A percentile compares a stretch with the other conserved stretches of the same genome.
Evolutionary conservation across 2,329 filamentous ascomycete genomes (phyloP).

Genomic region (Westerdykella aurantiaca): DNA sequence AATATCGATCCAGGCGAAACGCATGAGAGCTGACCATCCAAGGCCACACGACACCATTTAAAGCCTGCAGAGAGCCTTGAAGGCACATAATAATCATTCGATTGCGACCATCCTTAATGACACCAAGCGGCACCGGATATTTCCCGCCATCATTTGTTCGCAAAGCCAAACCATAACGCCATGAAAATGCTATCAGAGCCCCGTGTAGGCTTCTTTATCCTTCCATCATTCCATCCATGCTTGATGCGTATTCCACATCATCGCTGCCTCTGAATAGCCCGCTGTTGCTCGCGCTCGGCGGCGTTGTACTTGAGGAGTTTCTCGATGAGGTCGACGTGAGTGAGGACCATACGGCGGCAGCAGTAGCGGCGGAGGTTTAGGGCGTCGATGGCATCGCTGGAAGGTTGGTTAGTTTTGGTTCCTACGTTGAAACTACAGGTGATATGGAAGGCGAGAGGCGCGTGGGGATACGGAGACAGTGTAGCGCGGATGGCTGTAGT

Average conservation of each 20-base stretch:
- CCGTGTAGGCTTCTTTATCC: too few species aligned
- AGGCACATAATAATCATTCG: too few species aligned
- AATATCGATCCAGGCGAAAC: too few species aligned
- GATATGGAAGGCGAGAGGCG: not conserved
- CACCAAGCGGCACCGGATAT: too few species aligned
- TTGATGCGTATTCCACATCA: not conserved
- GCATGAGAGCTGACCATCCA: too few species aligned
- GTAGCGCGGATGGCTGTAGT: not conserved
- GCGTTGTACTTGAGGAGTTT: slow-evolving; percentile 65
- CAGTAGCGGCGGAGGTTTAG: slow-evolving; percentile 94
- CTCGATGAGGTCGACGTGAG: slow-evolving; percentile 97
- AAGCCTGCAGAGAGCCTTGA: too few species aligned
- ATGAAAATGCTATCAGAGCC: not conserved
- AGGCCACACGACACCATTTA: too few species aligned
- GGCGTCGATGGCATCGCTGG: slow-evolving; percentile 90
- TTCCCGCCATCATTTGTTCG: too few species aligned
- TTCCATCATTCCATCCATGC: not conserved
- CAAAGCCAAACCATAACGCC: not conserved
- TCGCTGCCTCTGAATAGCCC: slow-evolving; percentile 15
- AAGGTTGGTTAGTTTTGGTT: not conserved
- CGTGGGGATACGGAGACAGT: slow-evolving; percentile 3
- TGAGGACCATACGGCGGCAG: slow-evolving; percentile 99
- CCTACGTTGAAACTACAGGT: not conserved
- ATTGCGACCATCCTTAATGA: too few species aligned
- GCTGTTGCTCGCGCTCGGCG: slow-evolving; percentile 30